phyloP scores from a whole-genome alignment of 345 rosid genomes.

The Sapria himalayana region DNA sequence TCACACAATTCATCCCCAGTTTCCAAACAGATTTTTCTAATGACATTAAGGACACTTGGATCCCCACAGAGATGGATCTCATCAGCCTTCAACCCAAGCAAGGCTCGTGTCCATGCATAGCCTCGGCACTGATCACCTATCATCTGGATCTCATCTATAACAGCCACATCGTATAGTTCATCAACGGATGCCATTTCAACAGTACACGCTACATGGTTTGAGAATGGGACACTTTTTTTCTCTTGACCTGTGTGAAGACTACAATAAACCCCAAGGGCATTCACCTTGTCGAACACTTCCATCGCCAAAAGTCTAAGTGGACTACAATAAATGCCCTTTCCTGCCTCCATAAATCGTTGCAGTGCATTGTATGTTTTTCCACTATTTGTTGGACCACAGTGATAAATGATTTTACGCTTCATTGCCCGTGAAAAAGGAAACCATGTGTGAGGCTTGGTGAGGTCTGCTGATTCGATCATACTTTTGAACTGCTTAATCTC shows the following conservation, averaged over 20 bases:
- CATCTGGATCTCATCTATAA: constrained; percentile 87
- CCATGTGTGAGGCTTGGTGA: constrained; percentile 76
- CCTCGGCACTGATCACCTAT: constrained; percentile 62
- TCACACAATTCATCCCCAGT: constrained; percentile 78
- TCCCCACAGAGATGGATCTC: constrained; percentile 94
- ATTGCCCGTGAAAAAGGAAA: constrained; percentile 84
- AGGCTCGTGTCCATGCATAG: constrained; percentile 78
- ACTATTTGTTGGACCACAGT: constrained; percentile 93
- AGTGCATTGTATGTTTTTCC: constrained; percentile 85
- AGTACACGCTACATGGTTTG: constrained; percentile 75
- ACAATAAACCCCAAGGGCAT: constrained; percentile 66
- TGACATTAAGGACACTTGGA: constrained; percentile 69
- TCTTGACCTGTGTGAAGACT: constrained; percentile 88
- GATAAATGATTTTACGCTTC: constrained; percentile 75
- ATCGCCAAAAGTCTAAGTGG: constrained; percentile 89
- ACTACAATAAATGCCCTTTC: constrained; percentile 73
- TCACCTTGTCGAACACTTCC: constrained; percentile 98
- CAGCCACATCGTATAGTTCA: constrained; percentile 71
- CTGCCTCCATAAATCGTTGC: constrained; percentile 79
- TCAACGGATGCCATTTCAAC: constrained; percentile 82
- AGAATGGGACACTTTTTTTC: constrained; percentile 53
- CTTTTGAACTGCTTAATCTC: constrained; percentile 44
- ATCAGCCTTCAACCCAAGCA: constrained; percentile 83
- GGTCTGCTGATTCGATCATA: constrained; percentile 60
- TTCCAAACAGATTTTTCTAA: constrained; percentile 59